These are phyloP conservation scores for Carnegiea gigantea DNA, from an alignment of 179 eudicot species.

Conservation along the genomic window DNA sequence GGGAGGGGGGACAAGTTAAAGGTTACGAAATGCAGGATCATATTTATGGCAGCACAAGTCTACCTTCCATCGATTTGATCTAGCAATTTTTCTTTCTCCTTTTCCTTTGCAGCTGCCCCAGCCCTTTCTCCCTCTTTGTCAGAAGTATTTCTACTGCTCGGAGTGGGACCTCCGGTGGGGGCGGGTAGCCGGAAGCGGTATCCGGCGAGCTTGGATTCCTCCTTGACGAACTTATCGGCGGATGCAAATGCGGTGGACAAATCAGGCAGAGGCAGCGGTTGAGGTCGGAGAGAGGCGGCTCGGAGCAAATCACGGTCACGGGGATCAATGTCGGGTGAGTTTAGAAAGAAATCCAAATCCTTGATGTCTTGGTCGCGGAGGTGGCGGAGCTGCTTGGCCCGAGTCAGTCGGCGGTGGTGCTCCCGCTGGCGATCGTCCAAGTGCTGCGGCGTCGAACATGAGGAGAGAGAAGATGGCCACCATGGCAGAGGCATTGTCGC, in stretches of 20 bases:
- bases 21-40: background rate
- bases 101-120: slow-evolving; percentile 9
- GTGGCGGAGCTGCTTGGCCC: slow-evolving; percentile 59
- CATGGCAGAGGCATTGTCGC: slow-evolving; percentile 40
- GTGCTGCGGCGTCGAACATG: slow-evolving; percentile 19
- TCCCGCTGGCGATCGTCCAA: slow-evolving; percentile 12
- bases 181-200: slow-evolving; percentile 38
- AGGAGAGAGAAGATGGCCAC: slow-evolving; percentile 27
- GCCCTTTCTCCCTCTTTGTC: slow-evolving; percentile 19
- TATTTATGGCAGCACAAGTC: background rate
- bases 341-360: slow-evolving; percentile 31
- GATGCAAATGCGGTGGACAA: background rate
- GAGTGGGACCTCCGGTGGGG: slow-evolving; percentile 11
- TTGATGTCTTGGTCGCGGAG: slow-evolving; percentile 38
- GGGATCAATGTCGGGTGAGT: slow-evolving; percentile 16
- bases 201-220: slow-evolving; percentile 14
- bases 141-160: background rate
- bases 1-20: background rate
- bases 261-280: slow-evolving; percentile 68
- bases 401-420: slow-evolving; percentile 39
- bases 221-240: slow-evolving; percentile 21
- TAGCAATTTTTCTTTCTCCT: slow-evolving; percentile 4
- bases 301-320: slow-evolving; percentile 19
- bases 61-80: slow-evolving; percentile 29
- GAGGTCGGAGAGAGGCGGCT: slow-evolving; percentile 40